Base-by-base conservation (phyloP, 2,329 filamentous ascomycete genomes). In the Pseudogymnoascus sp. region DNA sequence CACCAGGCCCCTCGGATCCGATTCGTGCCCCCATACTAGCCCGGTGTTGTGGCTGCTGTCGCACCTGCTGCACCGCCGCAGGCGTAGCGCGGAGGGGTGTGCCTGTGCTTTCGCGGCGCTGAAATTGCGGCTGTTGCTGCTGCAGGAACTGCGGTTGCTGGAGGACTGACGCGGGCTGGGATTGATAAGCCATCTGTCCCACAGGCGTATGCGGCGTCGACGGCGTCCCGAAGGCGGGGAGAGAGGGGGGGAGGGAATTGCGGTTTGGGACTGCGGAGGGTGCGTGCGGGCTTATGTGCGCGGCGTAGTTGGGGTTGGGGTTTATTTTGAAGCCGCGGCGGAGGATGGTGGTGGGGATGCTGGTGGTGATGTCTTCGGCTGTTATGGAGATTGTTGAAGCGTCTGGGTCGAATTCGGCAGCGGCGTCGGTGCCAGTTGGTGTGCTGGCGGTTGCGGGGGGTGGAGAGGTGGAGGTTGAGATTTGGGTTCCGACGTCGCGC, bases 311-410 rank as follows among this genome's bases (percentile, higher is more conserved):
- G 0, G 89, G 87, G 72, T 97, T 97, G 4, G 91, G 88, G 64
- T 92, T 90, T 1, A 89, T 90, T 66, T 85, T 83, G 75, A 96
- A 97, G 1, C 85, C 85, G 53, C 90, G 87, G 65, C 88, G 88
- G 68, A 96, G 79, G 59, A 86, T 75, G 0, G 84, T 84, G 1
- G 80, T 81, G 0, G 85, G 84, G 1, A 81, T 84, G 24, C 86
- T 87, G 14, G 81, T 81, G 44, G 87, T 83, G 19, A 89, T 82
- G 66, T 79, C 70, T 29, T 72, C 69, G 59, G 72, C 70, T 26
- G 21, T 31, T 64, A 74, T 68, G 71, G 29, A 26, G 21, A 53
- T 26, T 3, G 26, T 50, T 6, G 26, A 29, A 6, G 61, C 74
- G 66, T 70, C 74, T 66, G 76, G 73, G 64, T 73, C 64, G 63